A percentile compares a stretch with the other conserved stretches of the same genome.
phyloP scores from a whole-genome alignment of 108 stramenopile species.

The Stephanodiscus minutulus region DNA sequence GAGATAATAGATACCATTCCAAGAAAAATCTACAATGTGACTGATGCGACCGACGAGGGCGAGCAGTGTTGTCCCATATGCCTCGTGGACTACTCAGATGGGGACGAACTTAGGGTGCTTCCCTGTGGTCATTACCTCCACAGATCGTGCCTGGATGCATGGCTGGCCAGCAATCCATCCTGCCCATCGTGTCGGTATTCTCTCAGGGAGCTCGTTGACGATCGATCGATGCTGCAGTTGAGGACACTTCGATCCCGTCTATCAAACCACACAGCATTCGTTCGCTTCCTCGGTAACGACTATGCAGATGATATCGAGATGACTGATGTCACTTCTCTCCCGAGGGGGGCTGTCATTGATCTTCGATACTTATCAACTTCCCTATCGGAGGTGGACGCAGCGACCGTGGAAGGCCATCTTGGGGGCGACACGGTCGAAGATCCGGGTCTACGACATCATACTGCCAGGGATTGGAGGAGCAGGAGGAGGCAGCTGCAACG shows the following conservation, averaged over 20 bases:
- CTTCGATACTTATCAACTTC: slow-evolving; percentile 23
- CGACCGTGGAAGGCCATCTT: slow-evolving; percentile 2
- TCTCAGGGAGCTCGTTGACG: slow-evolving; percentile 51
- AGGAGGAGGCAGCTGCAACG: slow-evolving; percentile 13
- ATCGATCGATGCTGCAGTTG: slow-evolving; percentile 43
- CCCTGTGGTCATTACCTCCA: slow-evolving; percentile 68
- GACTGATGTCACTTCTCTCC: slow-evolving; percentile 3
- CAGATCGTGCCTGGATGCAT: slow-evolving; percentile 57
- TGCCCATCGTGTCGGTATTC: slow-evolving; percentile 53
- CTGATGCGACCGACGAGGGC: slow-evolving; percentile 35
- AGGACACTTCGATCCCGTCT: slow-evolving; percentile 42
- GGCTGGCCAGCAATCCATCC: slow-evolving; percentile 50
- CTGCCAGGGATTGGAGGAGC: slow-evolving; percentile 18
- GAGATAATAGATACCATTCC: slow-evolving; percentile 57
- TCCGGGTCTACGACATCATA: slow-evolving; percentile 1
- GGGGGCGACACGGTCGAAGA: neutral
- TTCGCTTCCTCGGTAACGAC: slow-evolving; percentile 28
- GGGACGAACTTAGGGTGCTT: slow-evolving; percentile 57
- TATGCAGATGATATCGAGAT: slow-evolving; percentile 28
- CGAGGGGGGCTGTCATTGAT: slow-evolving; percentile 17
- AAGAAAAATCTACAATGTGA: slow-evolving; percentile 48
- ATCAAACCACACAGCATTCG: slow-evolving; percentile 23
- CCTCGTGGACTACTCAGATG: slow-evolving; percentile 62
- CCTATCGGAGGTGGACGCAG: slow-evolving; percentile 27
- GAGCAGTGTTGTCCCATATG: slow-evolving; percentile 65